Evolutionary conservation across 495 filamentous ascomycete species (phyloP).

Genomic region (Chlorociboria aeruginascens): DNA sequence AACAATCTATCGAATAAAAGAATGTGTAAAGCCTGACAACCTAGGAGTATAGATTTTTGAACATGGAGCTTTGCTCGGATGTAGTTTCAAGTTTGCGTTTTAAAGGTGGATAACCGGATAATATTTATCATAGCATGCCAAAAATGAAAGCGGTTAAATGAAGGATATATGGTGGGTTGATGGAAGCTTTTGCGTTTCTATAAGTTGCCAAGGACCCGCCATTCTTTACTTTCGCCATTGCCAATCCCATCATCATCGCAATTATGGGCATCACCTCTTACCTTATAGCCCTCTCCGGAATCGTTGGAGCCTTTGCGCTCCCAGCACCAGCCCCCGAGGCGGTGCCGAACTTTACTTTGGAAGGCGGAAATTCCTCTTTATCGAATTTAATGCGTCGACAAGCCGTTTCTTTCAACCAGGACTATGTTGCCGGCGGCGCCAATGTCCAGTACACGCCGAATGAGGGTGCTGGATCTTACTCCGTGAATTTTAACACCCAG

Average conservation of each 20-base stretch:
- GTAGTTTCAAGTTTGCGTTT: too few species aligned
- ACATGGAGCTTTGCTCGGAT: too few species aligned
- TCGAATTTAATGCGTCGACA: background rate
- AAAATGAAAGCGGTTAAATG: too few species aligned
- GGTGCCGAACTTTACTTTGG: background rate
- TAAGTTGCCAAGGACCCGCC: background rate
- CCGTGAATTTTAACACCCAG: background rate
- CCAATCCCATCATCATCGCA: background rate
- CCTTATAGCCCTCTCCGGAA: background rate
- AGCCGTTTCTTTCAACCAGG: background rate
- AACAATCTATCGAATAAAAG: too few species aligned
- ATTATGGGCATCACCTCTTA: slow-evolving; percentile 1
- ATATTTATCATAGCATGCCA: too few species aligned
- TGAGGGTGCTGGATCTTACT: background rate
- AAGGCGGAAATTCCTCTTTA: background rate
- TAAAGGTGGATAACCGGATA: too few species aligned
- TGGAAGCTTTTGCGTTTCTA: too few species aligned
- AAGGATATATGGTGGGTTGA: too few species aligned
- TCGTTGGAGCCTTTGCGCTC: background rate
- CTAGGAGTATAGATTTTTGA: too few species aligned
- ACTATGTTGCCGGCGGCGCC: slow-evolving; percentile 1
- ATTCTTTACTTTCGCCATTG: background rate
- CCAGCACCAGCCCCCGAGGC: background rate
- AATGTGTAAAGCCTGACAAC: too few species aligned
- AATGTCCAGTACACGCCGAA: slow-evolving; percentile 2